Percentiles rank a stretch among this genome's conserved stretches.
Evolutionary conservation across 2,329 filamentous ascomycete species (phyloP).

Genomic region (Pyrenophora teres): DNA sequence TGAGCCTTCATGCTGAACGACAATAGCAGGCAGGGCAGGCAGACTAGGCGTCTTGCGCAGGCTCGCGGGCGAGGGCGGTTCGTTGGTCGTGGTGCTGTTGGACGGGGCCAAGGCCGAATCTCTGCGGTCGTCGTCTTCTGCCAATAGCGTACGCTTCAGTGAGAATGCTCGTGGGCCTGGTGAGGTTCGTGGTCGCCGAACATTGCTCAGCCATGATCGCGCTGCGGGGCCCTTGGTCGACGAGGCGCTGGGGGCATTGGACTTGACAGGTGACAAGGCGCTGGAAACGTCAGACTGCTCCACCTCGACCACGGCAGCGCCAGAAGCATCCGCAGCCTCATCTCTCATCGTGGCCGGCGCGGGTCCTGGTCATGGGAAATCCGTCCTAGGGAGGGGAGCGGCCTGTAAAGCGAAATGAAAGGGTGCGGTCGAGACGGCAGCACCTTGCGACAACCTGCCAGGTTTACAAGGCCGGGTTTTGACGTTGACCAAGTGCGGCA

Average conservation of each 20-base stretch:
- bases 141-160: constrained; percentile 37
- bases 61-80: constrained; percentile 36
- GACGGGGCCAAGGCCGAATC: constrained; percentile 50
- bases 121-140: constrained; percentile 43
- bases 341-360: constrained; percentile 38
- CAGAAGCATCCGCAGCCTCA: constrained; percentile 34
- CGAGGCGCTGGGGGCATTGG: constrained; percentile 21
- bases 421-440: constrained; percentile 19
- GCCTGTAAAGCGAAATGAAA: constrained; percentile 38
- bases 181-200: constrained; percentile 45
- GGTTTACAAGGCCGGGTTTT: constrained; percentile 11
- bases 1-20: constrained; percentile 49
- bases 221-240: constrained; percentile 27
- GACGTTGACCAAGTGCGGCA: constrained; percentile 9
- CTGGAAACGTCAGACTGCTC: constrained; percentile 15
- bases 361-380: constrained; percentile 37
- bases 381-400: constrained; percentile 29
- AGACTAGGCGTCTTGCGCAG: constrained; percentile 49
- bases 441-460: constrained; percentile 20
- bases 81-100: constrained; percentile 38
- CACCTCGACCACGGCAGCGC: constrained; percentile 22
- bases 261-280: constrained; percentile 15
- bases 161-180: constrained; percentile 42
- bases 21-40: constrained; percentile 52
- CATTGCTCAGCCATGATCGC: constrained; percentile 45